Base-by-base conservation (phyloP, 192 early-diverging fungal genomes). In the Linnemannia schmuckeri region DNA sequence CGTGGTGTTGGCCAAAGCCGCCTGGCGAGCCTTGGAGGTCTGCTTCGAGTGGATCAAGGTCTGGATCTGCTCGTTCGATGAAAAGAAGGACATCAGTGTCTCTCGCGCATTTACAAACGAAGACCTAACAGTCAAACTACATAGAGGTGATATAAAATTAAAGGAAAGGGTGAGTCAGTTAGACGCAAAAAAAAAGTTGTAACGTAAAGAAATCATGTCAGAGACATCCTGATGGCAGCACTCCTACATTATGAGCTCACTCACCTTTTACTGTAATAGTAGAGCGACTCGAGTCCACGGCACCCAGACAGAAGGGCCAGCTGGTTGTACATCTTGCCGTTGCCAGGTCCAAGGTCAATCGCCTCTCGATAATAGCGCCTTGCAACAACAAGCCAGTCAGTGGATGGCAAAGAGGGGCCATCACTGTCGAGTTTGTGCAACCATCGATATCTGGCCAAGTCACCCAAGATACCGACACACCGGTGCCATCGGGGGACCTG, bases 371-470 rank as follows among this genome's bases (percentile, higher is more conserved):
- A 88, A 24, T 86, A 80, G 33, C 70, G 52, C 44, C 78, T 80
- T 13, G 87, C 89, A 42, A 72, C 85, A 54, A 77, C 49, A 46
- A 86, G 78, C 88, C 80, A 85, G 69, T 76, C 72, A 10, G 71
- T 70, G 22, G 70, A 44, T 8, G 78, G 57, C 37, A 61, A 40
- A 2, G 66, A 30, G 30, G 75, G 46, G n/a, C 75, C 82, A 13
- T 87, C 81, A 66, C 61, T 35, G 55, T 90, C 76, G n/a, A 88
- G 54, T 17, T 87, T 72, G 83, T 90, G 88, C 22, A 79, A 72
- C 88, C 89, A 93, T 41, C 88, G 88, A 69, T 93, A 93, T 38
- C 92, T 68, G 24, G 91, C 89, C 71, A 93, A 72, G 69, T 93
- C 92, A 37, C 90, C 91, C 47, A 91, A 77, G 70, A 83, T 84